A percentile compares a stretch with the other conserved stretches of the same genome.
These are phyloP conservation scores for Russula vinacea DNA, from an alignment of 768 basidiomycete genomes.

Conservation along the genomic window DNA sequence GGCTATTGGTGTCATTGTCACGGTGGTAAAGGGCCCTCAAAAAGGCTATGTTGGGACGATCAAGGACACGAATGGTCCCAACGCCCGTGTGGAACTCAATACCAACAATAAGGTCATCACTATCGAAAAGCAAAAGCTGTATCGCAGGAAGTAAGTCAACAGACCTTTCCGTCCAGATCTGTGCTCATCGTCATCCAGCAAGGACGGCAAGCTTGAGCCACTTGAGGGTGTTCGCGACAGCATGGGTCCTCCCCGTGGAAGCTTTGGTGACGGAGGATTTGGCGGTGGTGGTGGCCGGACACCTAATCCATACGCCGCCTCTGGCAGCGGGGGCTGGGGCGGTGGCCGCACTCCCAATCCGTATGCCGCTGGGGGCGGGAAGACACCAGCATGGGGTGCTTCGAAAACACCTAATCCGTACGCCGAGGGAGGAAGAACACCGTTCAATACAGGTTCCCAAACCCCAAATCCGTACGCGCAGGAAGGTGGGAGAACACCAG, in stretches of 20 bases:
- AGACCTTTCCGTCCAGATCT: background rate
- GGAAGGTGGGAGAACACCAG: conserved; percentile 49
- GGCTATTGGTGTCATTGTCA: conserved; percentile 78
- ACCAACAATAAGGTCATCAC: conserved; percentile 87
- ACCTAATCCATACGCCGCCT: conserved; percentile 22
- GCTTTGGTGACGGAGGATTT: conserved; percentile 28
- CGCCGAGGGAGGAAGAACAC: conserved; percentile 59
- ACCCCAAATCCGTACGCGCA: conserved; percentile 70
- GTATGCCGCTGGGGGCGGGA: conserved; percentile 37
- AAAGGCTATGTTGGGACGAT: conserved; percentile 91
- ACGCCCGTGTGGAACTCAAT: conserved; percentile 85
- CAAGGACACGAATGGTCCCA: conserved; percentile 89
- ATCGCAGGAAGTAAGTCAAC: conserved; percentile 61
- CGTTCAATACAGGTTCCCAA: conserved; percentile 60
- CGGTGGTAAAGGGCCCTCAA: conserved; percentile 79
- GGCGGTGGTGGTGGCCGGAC: conserved; percentile 24
- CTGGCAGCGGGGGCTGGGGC: conserved; percentile 31
- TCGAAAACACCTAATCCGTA: conserved; percentile 69
- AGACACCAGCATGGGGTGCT: conserved; percentile 30
- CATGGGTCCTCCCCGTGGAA: conserved; percentile 40
- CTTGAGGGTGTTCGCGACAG: conserved; percentile 41
- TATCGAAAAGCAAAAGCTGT: conserved; percentile 76
- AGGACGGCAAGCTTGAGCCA: conserved; percentile 53
- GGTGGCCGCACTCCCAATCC: conserved; percentile 39
- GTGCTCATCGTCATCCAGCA: conserved; percentile 39